Base-by-base conservation (phyloP, 192 early-diverging fungal species). In the Gryganskiella cystojenkinii region DNA sequence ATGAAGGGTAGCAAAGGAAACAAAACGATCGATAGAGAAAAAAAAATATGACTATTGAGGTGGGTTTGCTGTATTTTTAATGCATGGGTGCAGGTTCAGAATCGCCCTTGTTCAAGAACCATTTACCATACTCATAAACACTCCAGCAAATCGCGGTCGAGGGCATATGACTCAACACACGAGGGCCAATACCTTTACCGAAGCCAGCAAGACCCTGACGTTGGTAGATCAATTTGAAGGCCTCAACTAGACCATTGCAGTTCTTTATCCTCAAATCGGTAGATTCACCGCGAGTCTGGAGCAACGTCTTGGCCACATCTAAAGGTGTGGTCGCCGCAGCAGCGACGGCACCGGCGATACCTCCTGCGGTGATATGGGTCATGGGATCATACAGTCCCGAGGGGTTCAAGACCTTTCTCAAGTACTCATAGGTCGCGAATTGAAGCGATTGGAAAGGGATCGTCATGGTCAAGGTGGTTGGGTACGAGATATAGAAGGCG, bases 371-470 rank as follows among this genome's bases (percentile, higher is more conserved):
- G 47, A 95, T 88, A 68, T 99, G 97, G 1, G 92, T 92, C 35
- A 87, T 72, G 14, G 97, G 97, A 78, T 95, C 93, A 72, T 99
- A 99, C 0, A 47, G 46, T 51, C 92, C 92, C 0, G 82, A 51
- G 6, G 95, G 95, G 64, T 98, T 97, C 19, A 98, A 71, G 0
- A 82, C 82, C 61, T 94, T 92, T 33, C 95, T 87, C 65, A 95
- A 88, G 71, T 91, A 87, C 81, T 98, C 97, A 83, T 98, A 98
- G 25, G 92, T 90, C 22, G 91, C 89, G 75, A 97, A 98, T 67
- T 98, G 97, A 43, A 97, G 88, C 4, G 93, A 88, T 82, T 98
- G 95, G 85, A 95, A 98, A 6, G 97, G 97, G 60, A 97, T 93
- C 22, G 91, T 92, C 95, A 98, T 98, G 55, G 92, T 81, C 46